phyloP scores from a whole-genome alignment of 2,329 filamentous ascomycete genomes.

The Lachnellula arida region DNA sequence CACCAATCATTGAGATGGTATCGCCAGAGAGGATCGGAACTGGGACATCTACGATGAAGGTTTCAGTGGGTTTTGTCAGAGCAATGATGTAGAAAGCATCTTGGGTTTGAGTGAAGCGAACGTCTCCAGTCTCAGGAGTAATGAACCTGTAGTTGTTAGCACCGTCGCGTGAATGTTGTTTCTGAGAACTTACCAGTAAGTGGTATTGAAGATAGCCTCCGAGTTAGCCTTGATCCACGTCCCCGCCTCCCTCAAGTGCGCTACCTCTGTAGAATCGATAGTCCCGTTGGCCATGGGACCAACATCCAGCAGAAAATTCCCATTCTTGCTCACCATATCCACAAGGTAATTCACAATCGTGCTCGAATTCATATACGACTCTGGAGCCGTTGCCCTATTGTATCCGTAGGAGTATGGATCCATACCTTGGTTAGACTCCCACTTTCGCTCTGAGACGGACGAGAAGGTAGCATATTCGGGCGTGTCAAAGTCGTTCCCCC shows the following conservation, averaged over 20 bases:
- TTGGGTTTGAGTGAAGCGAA: conserved; percentile 48
- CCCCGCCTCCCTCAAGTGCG: conserved; percentile 46
- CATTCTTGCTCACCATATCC: conserved; percentile 51
- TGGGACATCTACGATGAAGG: conserved; percentile 38
- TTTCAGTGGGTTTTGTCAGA: conserved; percentile 39
- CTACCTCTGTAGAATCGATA: conserved; percentile 45
- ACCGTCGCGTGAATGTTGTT: background rate
- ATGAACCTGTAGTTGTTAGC: conserved; percentile 32
- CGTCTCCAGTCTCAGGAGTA: conserved; percentile 38
- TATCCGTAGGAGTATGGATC: conserved; percentile 57
- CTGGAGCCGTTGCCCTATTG: conserved; percentile 48
- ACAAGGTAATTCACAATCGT: conserved; percentile 44
- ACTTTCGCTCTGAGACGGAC: conserved; percentile 49
- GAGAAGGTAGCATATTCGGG: conserved; percentile 52
- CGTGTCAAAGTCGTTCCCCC: conserved; percentile 51
- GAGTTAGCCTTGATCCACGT: conserved; percentile 48
- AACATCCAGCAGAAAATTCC: conserved; percentile 52
- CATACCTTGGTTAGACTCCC: conserved; percentile 57
- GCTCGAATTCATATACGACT: conserved; percentile 48
- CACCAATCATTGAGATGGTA: conserved; percentile 41
- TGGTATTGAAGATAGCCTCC: conserved; percentile 54
- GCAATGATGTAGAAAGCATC: conserved; percentile 50
- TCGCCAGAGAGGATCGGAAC: conserved; percentile 46
- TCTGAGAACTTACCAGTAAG: conserved; percentile 37
- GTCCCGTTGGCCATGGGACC: conserved; percentile 52